Evolutionary conservation across 768 basidiomycete genomes (phyloP).

Genomic region (Trametes sanguinea): DNA sequence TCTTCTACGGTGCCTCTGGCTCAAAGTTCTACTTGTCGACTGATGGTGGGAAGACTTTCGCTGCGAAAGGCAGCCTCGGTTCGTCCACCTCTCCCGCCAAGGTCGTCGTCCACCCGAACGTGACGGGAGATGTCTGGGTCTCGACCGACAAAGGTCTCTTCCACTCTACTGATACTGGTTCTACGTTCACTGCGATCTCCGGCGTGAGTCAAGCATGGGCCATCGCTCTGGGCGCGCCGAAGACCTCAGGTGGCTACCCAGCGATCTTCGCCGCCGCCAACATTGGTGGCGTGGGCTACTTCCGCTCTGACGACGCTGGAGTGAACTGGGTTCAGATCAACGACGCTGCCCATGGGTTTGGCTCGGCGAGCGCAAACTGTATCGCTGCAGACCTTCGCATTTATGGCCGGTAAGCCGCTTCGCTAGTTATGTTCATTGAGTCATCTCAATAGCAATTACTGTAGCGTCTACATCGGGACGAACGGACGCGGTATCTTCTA

Average conservation of each 20-base stretch:
- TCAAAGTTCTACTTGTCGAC: constrained; percentile 61
- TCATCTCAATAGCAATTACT: neutral
- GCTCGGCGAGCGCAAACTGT: constrained; percentile 47
- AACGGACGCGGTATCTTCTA: constrained; percentile 60
- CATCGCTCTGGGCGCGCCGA: constrained; percentile 57
- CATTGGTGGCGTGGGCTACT: constrained; percentile 52
- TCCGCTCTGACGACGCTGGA: constrained; percentile 58
- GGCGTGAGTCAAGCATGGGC: constrained; percentile 56
- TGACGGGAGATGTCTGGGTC: constrained; percentile 66
- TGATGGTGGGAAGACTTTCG: constrained; percentile 57
- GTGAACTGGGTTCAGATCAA: constrained; percentile 61
- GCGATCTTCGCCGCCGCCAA: constrained; percentile 58
- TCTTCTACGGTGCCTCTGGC: constrained; percentile 62
- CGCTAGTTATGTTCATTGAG: neutral
- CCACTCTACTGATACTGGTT: constrained; percentile 56
- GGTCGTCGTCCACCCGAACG: constrained; percentile 53
- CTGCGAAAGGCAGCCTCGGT: constrained; percentile 44
- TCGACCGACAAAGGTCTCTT: constrained; percentile 59
- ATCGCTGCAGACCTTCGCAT: constrained; percentile 54
- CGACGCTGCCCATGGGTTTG: constrained; percentile 59
- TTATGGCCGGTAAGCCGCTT: constrained; percentile 49
- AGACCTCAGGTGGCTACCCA: constrained; percentile 48
- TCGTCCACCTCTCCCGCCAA: constrained; percentile 51
- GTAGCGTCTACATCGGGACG: constrained; percentile 60
- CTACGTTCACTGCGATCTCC: constrained; percentile 48